Conservation (phyloP, 805 yeast genomes). For the Candida xiaguanensis region DNA sequence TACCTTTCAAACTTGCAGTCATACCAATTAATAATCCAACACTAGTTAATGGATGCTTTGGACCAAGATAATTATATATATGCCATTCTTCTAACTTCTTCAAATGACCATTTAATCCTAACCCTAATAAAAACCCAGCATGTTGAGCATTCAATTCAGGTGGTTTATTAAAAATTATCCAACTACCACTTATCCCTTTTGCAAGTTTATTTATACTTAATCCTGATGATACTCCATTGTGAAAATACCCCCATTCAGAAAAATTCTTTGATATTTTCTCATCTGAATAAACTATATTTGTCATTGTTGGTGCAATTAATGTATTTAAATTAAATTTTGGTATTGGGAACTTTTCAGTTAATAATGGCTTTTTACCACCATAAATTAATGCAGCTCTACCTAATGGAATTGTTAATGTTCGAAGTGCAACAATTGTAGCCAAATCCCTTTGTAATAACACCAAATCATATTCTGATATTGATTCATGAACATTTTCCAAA, state of each 20-base stretch:
- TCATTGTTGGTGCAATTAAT: constrained; percentile 58
- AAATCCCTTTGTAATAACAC: constrained; percentile 53
- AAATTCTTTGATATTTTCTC: constrained; percentile 47
- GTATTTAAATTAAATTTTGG: constrained; percentile 72
- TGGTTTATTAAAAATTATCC: constrained; percentile 89
- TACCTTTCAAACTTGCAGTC: constrained; percentile 82
- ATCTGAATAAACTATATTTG: constrained; percentile 58
- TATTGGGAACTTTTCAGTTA: constrained; percentile 80
- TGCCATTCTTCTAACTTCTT: constrained; percentile 91
- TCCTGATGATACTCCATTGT: constrained; percentile 88
- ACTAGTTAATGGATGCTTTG: constrained; percentile 80
- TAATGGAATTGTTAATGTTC: constrained; percentile 73
- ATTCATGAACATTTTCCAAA: constrained; percentile 26
- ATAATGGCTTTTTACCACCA: constrained; percentile 67
- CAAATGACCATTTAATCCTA: constrained; percentile 89
- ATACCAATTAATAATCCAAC: constrained; percentile 86
- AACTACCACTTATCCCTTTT: constrained; percentile 74
- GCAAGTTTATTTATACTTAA: constrained; percentile 67
- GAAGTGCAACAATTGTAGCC: constrained; percentile 57
- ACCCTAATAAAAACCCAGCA: constrained; percentile 90
- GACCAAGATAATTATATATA: constrained; percentile 86
- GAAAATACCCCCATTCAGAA: constrained; percentile 82
- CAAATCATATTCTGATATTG: constrained; percentile 52
- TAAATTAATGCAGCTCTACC: constrained; percentile 76
- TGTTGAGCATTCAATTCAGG: constrained; percentile 69